These are phyloP conservation scores for Heracleum sosnowskyi DNA, from an alignment of 129 eudicot genomes.

Conservation along the genomic window DNA sequence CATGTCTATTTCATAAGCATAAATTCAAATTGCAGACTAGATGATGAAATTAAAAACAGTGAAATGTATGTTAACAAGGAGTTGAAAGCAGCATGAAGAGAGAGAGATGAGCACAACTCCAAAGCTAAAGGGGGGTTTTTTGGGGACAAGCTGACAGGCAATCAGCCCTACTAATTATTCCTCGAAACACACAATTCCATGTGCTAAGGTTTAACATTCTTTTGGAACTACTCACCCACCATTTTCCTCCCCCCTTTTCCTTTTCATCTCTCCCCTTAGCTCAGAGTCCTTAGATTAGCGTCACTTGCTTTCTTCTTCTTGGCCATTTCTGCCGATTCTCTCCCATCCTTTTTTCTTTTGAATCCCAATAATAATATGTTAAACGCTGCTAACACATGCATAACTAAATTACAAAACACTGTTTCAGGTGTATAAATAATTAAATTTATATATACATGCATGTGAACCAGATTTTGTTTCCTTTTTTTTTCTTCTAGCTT, in stretches of 20 bases:
- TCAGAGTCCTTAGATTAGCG: slow-evolving; percentile 41
- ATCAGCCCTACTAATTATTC: slow-evolving; percentile 50
- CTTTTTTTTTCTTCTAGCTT: background rate
- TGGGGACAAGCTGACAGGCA: slow-evolving; percentile 50
- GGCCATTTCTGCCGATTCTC: slow-evolving; percentile 52
- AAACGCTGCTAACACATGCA: background rate
- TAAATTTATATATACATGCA: background rate
- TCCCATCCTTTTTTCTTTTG: slow-evolving; percentile 4
- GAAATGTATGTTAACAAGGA: background rate
- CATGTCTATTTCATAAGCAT: background rate
- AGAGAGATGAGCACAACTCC: slow-evolving; percentile 33
- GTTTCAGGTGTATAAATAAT: background rate
- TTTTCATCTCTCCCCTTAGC: background rate
- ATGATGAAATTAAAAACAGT: background rate
- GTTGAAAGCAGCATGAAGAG: slow-evolving; percentile 15
- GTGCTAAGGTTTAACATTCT: slow-evolving; percentile 38
- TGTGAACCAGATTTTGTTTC: background rate
- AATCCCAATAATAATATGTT: slow-evolving; percentile 1
- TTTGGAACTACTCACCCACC: slow-evolving; percentile 34
- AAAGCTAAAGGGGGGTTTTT: slow-evolving; percentile 27
- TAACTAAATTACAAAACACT: background rate
- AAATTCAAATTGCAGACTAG: background rate
- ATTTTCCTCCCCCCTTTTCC: slow-evolving; percentile 21
- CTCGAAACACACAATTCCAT: slow-evolving; percentile 79
- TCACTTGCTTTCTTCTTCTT: slow-evolving; percentile 35